Conservation (phyloP, 73 alveolate species). For the Stentor roeselii region DNA sequence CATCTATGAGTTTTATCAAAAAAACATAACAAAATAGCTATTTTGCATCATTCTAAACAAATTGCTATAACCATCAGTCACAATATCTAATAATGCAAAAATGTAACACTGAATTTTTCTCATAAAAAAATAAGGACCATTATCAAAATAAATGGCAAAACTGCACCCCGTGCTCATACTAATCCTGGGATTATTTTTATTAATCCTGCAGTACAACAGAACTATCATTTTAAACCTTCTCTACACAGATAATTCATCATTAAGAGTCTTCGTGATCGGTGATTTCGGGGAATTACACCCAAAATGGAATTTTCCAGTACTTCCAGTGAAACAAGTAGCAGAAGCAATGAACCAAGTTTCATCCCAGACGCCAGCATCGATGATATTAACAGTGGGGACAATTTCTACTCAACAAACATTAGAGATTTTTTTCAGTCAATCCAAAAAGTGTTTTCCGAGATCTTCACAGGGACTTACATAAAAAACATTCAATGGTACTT, state of each 20-base stretch:
- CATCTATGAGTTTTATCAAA: too few species aligned
- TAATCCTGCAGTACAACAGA: too few species aligned
- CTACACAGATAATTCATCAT: neutral
- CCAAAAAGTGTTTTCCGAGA: neutral
- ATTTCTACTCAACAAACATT: neutral
- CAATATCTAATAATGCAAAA: too few species aligned
- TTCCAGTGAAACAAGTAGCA: neutral
- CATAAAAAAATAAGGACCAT: too few species aligned
- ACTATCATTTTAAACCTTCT: too few species aligned
- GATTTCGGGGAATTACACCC: neutral
- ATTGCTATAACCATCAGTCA: too few species aligned
- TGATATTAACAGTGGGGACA: slow-evolving; percentile 10
- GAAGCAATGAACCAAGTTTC: neutral
- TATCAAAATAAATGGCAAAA: too few species aligned
- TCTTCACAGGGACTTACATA: neutral
- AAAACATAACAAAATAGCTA: too few species aligned
- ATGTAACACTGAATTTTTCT: too few species aligned
- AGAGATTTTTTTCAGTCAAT: neutral
- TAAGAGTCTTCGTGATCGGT: neutral
- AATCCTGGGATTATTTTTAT: too few species aligned
- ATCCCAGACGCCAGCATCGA: neutral
- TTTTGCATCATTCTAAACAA: too few species aligned
- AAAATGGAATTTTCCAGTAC: neutral
- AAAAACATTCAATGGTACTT: neutral
- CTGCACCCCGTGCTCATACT: too few species aligned